A percentile compares a stretch with the other conserved stretches of the same genome.
Evolutionary conservation across 169 alveolate genomes (phyloP).

Genomic region (Besnoitia besnoiti): DNA sequence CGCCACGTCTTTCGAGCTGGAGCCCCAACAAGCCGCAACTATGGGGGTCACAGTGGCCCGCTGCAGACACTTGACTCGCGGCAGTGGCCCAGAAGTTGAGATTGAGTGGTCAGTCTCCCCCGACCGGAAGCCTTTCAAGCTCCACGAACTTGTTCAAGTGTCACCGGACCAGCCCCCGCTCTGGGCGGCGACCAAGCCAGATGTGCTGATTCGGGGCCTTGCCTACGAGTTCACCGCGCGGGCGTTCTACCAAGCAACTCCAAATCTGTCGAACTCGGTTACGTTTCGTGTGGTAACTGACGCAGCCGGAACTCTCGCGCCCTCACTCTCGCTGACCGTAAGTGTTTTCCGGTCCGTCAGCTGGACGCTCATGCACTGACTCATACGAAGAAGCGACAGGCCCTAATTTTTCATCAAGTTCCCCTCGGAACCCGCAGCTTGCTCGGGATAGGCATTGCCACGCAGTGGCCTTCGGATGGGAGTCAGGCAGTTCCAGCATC

Average conservation of each 20-base stretch:
- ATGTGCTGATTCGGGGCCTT: background rate
- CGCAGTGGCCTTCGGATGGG: too few species aligned
- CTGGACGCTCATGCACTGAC: too few species aligned
- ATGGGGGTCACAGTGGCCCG: background rate
- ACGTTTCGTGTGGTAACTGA: background rate
- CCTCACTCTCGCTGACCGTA: background rate
- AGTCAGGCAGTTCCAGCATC: too few species aligned
- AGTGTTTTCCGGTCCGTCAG: too few species aligned
- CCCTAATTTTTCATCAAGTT: too few species aligned
- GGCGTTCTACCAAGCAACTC: background rate
- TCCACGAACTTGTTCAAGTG: background rate
- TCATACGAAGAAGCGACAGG: too few species aligned
- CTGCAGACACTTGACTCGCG: background rate
- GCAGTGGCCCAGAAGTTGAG: background rate
- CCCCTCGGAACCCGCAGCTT: too few species aligned
- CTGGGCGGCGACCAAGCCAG: background rate
- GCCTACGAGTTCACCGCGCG: background rate
- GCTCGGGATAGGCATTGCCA: too few species aligned
- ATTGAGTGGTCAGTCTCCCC: background rate
- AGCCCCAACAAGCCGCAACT: background rate
- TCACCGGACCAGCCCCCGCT: background rate
- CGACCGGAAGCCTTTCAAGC: background rate
- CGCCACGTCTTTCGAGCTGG: background rate
- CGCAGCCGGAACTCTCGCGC: background rate
- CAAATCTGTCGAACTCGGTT: background rate